Evolutionary conservation across 2,329 filamentous ascomycete genomes (phyloP).

Genomic region (Daldinia sp.): DNA sequence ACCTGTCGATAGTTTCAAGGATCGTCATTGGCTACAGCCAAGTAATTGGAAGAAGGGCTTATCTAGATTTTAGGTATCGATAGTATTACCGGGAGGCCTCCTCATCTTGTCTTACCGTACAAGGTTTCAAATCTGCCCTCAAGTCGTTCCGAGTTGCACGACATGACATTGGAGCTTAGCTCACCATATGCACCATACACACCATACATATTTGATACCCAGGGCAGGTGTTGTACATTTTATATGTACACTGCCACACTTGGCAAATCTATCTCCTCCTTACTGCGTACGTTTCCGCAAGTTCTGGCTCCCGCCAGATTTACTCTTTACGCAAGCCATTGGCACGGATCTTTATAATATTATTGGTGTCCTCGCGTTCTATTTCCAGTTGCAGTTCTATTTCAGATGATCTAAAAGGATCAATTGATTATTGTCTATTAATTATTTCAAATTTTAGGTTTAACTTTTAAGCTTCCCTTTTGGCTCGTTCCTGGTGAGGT

Average conservation of each 20-base stretch:
- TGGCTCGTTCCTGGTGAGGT: neutral
- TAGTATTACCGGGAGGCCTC: conserved; percentile 31
- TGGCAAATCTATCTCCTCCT: conserved; percentile 31
- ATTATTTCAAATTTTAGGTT: conserved; percentile 5
- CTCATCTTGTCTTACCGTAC: conserved; percentile 1
- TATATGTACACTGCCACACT: conserved; percentile 44
- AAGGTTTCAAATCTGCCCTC: conserved; percentile 16
- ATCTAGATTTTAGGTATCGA: neutral
- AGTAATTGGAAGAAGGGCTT: neutral
- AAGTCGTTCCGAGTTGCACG: conserved; percentile 35
- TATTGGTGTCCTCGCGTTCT: conserved; percentile 3
- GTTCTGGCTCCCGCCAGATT: conserved; percentile 4
- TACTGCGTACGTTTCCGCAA: conserved; percentile 3
- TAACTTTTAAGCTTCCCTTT: conserved; percentile 1
- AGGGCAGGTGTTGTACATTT: neutral
- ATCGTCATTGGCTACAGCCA: neutral
- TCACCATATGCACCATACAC: neutral
- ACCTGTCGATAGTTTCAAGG: neutral
- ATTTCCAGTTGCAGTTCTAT: neutral
- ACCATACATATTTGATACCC: too few species aligned
- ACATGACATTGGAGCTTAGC: conserved; percentile 15
- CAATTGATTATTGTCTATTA: neutral
- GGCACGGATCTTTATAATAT: conserved; percentile 20
- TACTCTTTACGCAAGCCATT: conserved; percentile 17
- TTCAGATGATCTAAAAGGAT: conserved; percentile 23